A percentile compares a stretch with the other conserved stretches of the same genome.
Evolutionary conservation across 495 filamentous ascomycete genomes (phyloP).

Genomic region (Daldinia concentrica): DNA sequence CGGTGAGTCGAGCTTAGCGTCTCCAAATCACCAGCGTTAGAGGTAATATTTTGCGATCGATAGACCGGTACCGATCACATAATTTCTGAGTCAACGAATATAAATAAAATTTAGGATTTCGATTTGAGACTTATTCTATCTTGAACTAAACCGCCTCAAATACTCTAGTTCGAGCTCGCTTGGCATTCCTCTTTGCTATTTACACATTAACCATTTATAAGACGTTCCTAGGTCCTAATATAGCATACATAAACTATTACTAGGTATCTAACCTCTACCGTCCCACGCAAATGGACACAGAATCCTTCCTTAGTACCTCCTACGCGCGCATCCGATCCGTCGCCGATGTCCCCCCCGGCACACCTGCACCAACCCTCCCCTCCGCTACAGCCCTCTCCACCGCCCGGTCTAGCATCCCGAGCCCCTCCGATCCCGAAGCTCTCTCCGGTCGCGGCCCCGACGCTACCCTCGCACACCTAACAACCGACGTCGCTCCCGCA

Average conservation of each 20-base stretch:
- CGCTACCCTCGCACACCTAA: constrained; percentile 54
- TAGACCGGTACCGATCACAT: constrained; percentile 10
- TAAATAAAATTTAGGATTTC: not conserved
- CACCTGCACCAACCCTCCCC: constrained; percentile 38
- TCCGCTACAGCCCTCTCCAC: constrained; percentile 15
- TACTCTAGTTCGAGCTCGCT: not conserved
- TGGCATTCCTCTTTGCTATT: not conserved
- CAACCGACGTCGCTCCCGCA: constrained; percentile 70
- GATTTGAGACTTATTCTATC: not conserved
- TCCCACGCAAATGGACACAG: constrained; percentile 19
- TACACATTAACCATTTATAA: not conserved
- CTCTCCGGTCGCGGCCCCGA: constrained; percentile 41
- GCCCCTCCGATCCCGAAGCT: constrained; percentile 15
- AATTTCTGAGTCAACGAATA: constrained; percentile 8
- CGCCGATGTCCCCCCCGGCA: constrained; percentile 19
- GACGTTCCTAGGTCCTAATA: not conserved
- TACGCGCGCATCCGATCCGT: constrained; percentile 36
- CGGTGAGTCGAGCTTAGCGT: constrained; percentile 41
- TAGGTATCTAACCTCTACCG: not conserved
- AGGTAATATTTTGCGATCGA: constrained; percentile 35
- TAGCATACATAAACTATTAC: not conserved
- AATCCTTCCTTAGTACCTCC: constrained; percentile 27
- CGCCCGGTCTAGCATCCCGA: constrained; percentile 45
- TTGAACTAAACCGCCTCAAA: not conserved
- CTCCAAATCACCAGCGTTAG: not conserved